Conservation (phyloP, 2,329 filamentous ascomycete species). For the Penicillium sp. region DNA sequence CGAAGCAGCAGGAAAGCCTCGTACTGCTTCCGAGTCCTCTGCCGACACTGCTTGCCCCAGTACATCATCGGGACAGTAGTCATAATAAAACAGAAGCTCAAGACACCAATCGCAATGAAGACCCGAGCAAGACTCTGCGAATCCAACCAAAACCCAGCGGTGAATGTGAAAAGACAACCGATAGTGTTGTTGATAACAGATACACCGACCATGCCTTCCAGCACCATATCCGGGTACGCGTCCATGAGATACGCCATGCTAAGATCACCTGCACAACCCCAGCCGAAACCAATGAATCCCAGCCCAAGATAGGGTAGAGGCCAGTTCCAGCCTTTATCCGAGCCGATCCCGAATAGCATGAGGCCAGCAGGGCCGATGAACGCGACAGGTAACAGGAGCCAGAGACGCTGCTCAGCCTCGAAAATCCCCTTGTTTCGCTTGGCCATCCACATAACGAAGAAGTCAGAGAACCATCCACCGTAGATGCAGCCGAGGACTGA, state of each 20-base stretch:
- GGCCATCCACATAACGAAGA: slow-evolving; percentile 56
- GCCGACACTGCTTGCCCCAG: slow-evolving; percentile 52
- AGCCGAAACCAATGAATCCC: slow-evolving; percentile 59
- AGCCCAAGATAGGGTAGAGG: slow-evolving; percentile 55
- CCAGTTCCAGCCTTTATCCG: slow-evolving; percentile 53
- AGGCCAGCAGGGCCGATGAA: slow-evolving; percentile 53
- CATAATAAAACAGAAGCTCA: slow-evolving; percentile 53
- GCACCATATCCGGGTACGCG: slow-evolving; percentile 56
- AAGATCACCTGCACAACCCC: slow-evolving; percentile 58
- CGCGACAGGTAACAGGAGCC: slow-evolving; percentile 52
- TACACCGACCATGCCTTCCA: slow-evolving; percentile 60
- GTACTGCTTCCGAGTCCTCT: slow-evolving; percentile 50
- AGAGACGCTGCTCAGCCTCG: slow-evolving; percentile 56
- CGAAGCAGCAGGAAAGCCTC: slow-evolving; percentile 49
- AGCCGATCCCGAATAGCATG: slow-evolving; percentile 55
- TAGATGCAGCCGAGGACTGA: slow-evolving; percentile 56
- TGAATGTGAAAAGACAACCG: slow-evolving; percentile 56
- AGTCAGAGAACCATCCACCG: slow-evolving; percentile 57
- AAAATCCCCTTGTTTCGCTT: slow-evolving; percentile 54
- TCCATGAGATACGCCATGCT: slow-evolving; percentile 57
- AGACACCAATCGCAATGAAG: slow-evolving; percentile 53
- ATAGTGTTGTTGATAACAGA: slow-evolving; percentile 58
- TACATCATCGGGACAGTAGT: slow-evolving; percentile 55
- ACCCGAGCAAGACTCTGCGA: slow-evolving; percentile 45
- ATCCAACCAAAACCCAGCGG: slow-evolving; percentile 51